Percentiles rank a stretch among this genome's conserved stretches.
phyloP scores from a whole-genome alignment of 306 rosid species.

The Vigna mungo region DNA sequence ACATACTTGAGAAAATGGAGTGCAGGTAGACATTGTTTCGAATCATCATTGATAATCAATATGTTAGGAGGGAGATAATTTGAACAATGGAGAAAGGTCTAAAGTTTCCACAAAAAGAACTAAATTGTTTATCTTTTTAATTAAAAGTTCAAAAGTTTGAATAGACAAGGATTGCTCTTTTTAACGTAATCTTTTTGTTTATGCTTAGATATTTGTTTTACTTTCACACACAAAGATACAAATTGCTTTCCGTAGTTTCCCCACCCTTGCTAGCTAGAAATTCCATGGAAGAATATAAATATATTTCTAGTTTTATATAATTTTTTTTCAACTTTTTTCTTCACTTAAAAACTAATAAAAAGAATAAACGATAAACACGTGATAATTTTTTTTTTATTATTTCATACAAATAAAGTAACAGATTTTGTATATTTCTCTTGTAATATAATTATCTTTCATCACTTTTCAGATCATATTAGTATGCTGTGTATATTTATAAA shows the following conservation, averaged over 20 bases:
- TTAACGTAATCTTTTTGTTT: constrained; percentile 14
- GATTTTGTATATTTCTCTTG: no score
- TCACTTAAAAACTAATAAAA: neutral
- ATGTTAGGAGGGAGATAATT: constrained; percentile 21
- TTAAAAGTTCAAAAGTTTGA: constrained; percentile 24
- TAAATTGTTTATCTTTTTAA: neutral
- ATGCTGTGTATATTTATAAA: no score
- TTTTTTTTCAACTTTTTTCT: neutral
- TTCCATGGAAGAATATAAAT: constrained; percentile 25
- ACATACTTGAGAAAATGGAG: no score
- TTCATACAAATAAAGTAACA: no score
- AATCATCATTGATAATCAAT: constrained; percentile 37
- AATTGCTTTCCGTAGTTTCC: constrained; percentile 15
- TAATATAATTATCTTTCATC: no score
- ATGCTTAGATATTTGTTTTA: neutral
- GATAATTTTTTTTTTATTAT: no score
- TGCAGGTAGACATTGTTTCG: no score
- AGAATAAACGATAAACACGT: neutral
- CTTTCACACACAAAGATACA: constrained; percentile 39
- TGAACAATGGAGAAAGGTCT: neutral
- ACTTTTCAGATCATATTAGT: no score
- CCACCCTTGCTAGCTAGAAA: neutral
- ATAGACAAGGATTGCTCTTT: neutral
- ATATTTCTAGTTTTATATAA: neutral
- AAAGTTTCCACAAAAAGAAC: neutral